Evolutionary conservation across 805 yeast species (phyloP).

Genomic region (Myxozyma melibiosi): DNA sequence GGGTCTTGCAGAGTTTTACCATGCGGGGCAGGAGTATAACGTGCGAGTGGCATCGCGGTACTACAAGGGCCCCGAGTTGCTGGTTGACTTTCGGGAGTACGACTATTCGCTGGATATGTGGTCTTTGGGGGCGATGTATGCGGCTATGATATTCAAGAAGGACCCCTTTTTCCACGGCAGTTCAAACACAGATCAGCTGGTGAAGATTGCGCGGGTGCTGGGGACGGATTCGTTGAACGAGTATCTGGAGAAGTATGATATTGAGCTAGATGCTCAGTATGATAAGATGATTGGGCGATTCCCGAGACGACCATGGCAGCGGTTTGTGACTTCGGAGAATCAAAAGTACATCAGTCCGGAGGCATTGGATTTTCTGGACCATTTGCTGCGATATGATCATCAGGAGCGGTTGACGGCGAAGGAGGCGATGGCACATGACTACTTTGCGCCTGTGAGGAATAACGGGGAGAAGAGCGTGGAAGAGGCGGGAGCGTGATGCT

Average conservation of each 20-base stretch:
- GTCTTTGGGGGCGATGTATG: slow-evolving; percentile 93
- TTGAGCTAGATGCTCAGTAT: slow-evolving; percentile 72
- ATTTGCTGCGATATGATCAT: slow-evolving; percentile 81
- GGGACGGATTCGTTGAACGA: slow-evolving; percentile 79
- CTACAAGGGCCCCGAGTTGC: slow-evolving; percentile 89
- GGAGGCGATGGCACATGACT: slow-evolving; percentile 77
- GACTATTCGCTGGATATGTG: slow-evolving; percentile 91
- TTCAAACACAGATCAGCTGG: slow-evolving; percentile 86
- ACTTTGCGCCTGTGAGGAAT: slow-evolving; percentile 43
- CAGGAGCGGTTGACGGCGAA: slow-evolving; percentile 84
- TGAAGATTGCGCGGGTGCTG: slow-evolving; percentile 82
- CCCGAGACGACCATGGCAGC: slow-evolving; percentile 80
- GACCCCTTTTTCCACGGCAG: slow-evolving; percentile 94
- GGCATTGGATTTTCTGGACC: slow-evolving; percentile 78
- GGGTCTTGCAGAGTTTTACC: slow-evolving; percentile 95
- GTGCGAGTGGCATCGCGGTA: slow-evolving; percentile 93
- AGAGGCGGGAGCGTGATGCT: no score
- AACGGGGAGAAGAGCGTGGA: no score
- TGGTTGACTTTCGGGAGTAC: slow-evolving; percentile 82
- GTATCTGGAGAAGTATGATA: slow-evolving; percentile 70
- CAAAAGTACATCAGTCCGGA: slow-evolving; percentile 68
- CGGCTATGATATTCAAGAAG: slow-evolving; percentile 83
- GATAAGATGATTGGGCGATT: slow-evolving; percentile 71
- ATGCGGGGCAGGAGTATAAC: slow-evolving; percentile 83
- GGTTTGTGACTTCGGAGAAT: slow-evolving; percentile 72